These are phyloP conservation scores for Zygosaccharomyces rouxii DNA, from an alignment of 805 yeast species.

Conservation along the genomic window DNA sequence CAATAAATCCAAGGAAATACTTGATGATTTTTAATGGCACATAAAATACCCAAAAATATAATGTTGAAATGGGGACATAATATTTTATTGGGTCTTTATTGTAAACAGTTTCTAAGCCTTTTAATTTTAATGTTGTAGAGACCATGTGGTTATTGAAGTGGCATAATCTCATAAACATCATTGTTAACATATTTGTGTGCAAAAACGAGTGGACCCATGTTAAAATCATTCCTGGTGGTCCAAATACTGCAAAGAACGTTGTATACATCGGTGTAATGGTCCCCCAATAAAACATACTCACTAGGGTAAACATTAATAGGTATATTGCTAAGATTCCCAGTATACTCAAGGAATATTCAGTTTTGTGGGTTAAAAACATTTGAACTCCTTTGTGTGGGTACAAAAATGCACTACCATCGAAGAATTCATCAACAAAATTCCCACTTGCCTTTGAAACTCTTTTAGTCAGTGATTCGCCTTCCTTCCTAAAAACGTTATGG, in stretches of 20 bases:
- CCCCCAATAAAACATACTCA: slow-evolving; percentile 27
- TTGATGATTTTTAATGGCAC: slow-evolving; percentile 26
- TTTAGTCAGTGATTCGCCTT: slow-evolving; percentile 10
- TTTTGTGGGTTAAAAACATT: slow-evolving; percentile 15
- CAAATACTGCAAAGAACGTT: slow-evolving; percentile 26
- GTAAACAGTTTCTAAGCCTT: slow-evolving; percentile 13
- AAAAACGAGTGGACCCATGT: slow-evolving; percentile 30
- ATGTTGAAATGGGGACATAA: slow-evolving; percentile 26
- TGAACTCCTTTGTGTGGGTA: slow-evolving; percentile 27
- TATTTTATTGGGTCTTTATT: slow-evolving; percentile 24
- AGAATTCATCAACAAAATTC: slow-evolving; percentile 25
- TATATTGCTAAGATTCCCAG: slow-evolving; percentile 16
- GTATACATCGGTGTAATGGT: slow-evolving; percentile 32
- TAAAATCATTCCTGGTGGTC: slow-evolving; percentile 29
- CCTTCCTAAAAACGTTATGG: slow-evolving; percentile 16
- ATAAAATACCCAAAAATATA: slow-evolving; percentile 30
- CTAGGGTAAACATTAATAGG: slow-evolving; percentile 17
- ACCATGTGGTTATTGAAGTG: slow-evolving; percentile 24
- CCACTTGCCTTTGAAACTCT: slow-evolving; percentile 12
- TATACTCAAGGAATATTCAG: slow-evolving; percentile 15
- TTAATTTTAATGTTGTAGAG: slow-evolving; percentile 11
- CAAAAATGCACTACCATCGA: slow-evolving; percentile 21
- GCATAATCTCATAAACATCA: slow-evolving; percentile 32
- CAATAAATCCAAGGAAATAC: slow-evolving; percentile 18
- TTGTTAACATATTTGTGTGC: slow-evolving; percentile 31